These are phyloP conservation scores for Hypoxylon sp. DNA, from an alignment of 2,329 filamentous ascomycete species.

Conservation along the genomic window DNA sequence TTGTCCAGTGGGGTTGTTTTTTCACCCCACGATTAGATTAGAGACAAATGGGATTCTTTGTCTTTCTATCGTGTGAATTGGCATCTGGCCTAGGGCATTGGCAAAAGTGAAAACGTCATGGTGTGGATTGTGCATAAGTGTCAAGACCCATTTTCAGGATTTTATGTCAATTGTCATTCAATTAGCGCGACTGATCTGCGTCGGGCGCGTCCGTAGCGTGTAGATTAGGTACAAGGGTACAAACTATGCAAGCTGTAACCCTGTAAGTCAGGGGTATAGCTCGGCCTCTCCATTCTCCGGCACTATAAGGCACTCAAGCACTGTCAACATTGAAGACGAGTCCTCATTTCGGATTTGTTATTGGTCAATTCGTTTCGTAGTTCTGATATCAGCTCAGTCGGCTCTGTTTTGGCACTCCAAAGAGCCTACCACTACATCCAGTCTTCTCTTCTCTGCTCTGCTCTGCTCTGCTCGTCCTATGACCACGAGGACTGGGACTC, in stretches of 20 bases:
- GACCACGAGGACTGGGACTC: slow-evolving; percentile 29
- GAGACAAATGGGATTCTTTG: slow-evolving; percentile 1
- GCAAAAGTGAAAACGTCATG: slow-evolving; percentile 42
- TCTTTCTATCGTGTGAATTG: slow-evolving; percentile 25
- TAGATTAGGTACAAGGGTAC: slow-evolving; percentile 34
- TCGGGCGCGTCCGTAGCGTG: slow-evolving; percentile 33
- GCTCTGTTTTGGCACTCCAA: slow-evolving; percentile 8
- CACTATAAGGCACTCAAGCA: neutral
- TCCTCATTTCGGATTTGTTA: slow-evolving; percentile 6
- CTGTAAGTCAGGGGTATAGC: neutral
- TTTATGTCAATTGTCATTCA: slow-evolving; percentile 18
- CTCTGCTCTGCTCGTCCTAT: slow-evolving; percentile 21
- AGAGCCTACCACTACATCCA: slow-evolving; percentile 16
- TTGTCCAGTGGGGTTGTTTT: slow-evolving; percentile 15
- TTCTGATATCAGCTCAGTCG: slow-evolving; percentile 13
- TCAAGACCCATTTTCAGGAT: slow-evolving; percentile 25
- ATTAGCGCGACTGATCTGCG: slow-evolving; percentile 32
- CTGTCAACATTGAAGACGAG: neutral
- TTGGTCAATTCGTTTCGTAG: slow-evolving; percentile 30
- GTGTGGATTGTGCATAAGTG: slow-evolving; percentile 35
- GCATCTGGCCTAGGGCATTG: slow-evolving; percentile 20
- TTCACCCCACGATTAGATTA: slow-evolving; percentile 21
- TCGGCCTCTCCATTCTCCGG: no score
- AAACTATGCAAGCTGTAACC: slow-evolving; percentile 7
- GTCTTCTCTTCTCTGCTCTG: neutral